Evolutionary conservation across 441 rosid species (phyloP), one percentile per base, ranked within the genome.

Genomic region (Corymbia citriodora): DNA sequence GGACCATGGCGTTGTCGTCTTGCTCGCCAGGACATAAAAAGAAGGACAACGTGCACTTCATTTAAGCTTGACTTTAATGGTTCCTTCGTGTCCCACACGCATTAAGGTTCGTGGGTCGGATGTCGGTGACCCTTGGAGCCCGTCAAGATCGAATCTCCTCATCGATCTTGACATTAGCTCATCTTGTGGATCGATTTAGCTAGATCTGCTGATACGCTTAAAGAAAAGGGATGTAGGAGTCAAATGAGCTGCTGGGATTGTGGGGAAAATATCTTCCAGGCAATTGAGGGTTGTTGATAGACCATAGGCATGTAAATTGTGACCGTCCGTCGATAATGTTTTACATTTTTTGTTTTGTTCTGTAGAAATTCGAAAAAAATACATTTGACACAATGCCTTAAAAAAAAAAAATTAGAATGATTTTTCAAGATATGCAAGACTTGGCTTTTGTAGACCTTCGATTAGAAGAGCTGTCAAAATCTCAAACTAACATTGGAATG

Each of bases 391-490:
- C 8, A 21, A 15, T 40, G 2, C 2, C 0, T 31, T 31, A 31
- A 1, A 0, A 2, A 31, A 31, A 31, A 33, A 0, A 15, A n/a
- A 68, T 68, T 68, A n/a, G 8, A 31, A 68, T 68, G 40, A 10
- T 15, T 11, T 5, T 65, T 65, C 17, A 19, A n/a, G 19, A 15
- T 19, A 65, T 65, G 3, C 23, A n/a, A 31, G 33, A 6, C 9
- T 4, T 0, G 1, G 65, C 14, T 5, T 59, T 59, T 10, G 25
- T 25, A 29, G n/a, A 1, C 1, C 14, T 59, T 59, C 7, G 1
- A 59, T 25, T 63, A 29, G 18, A 63, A 29, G 6, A 63, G n/a
- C 18, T 63, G 3, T 63, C 18, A 63, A 63, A 63, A 8, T 63
- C 33, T 63, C 70, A 29, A 63, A 10, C 14, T 9, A 1, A 29